Conservation (phyloP, 192 early-diverging fungal genomes). For the Podila minutissima region DNA sequence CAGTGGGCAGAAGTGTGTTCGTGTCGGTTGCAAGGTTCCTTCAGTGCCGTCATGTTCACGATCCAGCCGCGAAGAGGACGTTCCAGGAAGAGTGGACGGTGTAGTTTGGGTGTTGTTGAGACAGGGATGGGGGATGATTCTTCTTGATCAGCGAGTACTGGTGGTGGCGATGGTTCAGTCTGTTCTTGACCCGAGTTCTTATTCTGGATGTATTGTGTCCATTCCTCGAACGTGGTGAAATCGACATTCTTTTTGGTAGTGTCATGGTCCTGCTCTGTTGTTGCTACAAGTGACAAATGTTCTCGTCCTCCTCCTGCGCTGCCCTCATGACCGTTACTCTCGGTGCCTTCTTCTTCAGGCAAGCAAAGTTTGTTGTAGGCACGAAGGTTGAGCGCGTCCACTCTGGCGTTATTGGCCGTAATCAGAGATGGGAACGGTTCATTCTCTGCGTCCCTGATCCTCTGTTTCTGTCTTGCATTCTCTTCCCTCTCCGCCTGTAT, state of each 20-base stretch:
- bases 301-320: neutral
- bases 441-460: neutral
- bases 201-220: neutral
- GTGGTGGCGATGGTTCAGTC: slow-evolving; percentile 12
- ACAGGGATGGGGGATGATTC: neutral
- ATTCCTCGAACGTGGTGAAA: neutral
- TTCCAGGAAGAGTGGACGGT: slow-evolving; percentile 10
- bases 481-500: neutral
- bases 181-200: slow-evolving; percentile 7
- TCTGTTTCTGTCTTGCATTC: neutral
- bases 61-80: slow-evolving; percentile 27
- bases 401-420: slow-evolving; percentile 33
- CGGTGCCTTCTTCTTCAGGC: too few species aligned
- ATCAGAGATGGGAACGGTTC: slow-evolving; percentile 36
- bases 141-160: slow-evolving; percentile 9
- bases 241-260: neutral
- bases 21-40: slow-evolving; percentile 21
- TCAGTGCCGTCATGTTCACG: slow-evolving; percentile 25
- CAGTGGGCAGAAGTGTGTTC: slow-evolving; percentile 38
- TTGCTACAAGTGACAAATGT: neutral
- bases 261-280: neutral
- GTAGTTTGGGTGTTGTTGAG: neutral
- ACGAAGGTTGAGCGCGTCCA: slow-evolving; percentile 13
- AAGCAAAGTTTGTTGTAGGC: slow-evolving; percentile 27
- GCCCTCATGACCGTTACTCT: too few species aligned